Evolutionary conservation across 176 grass and related monocot genomes (phyloP).

Genomic region (Eragrostis curvula): DNA sequence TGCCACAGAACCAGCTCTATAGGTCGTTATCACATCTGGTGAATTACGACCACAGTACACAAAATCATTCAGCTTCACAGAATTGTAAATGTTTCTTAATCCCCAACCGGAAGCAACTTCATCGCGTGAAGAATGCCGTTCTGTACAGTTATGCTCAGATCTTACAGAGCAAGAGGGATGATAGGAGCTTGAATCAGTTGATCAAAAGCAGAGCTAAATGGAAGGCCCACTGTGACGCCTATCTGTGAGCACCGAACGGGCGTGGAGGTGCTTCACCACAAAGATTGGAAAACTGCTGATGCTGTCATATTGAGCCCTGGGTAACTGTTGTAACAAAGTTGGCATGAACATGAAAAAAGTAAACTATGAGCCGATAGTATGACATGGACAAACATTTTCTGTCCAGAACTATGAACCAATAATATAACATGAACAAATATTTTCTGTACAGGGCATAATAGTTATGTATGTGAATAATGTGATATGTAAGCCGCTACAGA

Average conservation of each 20-base stretch:
- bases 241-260: background rate
- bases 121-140: background rate
- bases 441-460: background rate
- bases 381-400: background rate
- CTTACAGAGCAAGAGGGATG: background rate
- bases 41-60: background rate
- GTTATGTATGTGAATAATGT: background rate
- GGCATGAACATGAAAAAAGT: background rate
- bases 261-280: slow-evolving; percentile 1
- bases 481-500: background rate
- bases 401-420: no score
- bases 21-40: background rate
- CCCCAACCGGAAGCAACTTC: background rate
- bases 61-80: background rate
- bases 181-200: slow-evolving; percentile 14
- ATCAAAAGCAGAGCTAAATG: slow-evolving; percentile 14
- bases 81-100: slow-evolving; percentile 16
- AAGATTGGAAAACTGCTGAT: slow-evolving; percentile 24
- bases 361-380: background rate
- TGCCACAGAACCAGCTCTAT: background rate
- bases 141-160: slow-evolving; percentile 45
- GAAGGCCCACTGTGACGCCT: slow-evolving; percentile 4
- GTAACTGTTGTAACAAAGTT: slow-evolving; percentile 18
- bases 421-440: no score
- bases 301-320: slow-evolving; percentile 12